phyloP scores from a whole-genome alignment of 1,139 yeast species.

The Yamadazyma mexicana region DNA sequence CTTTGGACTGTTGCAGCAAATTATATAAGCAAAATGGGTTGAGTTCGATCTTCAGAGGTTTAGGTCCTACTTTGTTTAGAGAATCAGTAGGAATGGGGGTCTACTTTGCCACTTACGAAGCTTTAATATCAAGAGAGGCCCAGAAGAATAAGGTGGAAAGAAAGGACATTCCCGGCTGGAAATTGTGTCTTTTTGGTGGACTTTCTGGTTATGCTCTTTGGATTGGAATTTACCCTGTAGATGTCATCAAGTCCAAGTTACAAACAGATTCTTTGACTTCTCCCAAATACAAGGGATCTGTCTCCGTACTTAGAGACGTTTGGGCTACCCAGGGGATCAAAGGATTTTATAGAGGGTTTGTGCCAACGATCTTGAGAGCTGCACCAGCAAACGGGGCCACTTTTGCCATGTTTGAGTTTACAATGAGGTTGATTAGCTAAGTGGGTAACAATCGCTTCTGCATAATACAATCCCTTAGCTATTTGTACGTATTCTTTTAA shows the following conservation, averaged over 20 bases:
- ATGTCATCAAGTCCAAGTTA: slow-evolving; percentile 79
- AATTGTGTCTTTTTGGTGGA: slow-evolving; percentile 79
- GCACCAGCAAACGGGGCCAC: slow-evolving; percentile 98
- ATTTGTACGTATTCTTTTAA: not conserved
- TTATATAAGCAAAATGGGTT: slow-evolving; percentile 52
- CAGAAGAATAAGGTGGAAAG: slow-evolving; percentile 41
- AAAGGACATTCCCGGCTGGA: slow-evolving; percentile 79
- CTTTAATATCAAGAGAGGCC: slow-evolving; percentile 68
- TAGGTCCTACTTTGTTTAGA: slow-evolving; percentile 76
- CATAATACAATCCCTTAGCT: slow-evolving; percentile 3
- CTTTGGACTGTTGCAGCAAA: slow-evolving; percentile 72
- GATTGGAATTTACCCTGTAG: slow-evolving; percentile 80
- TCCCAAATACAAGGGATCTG: slow-evolving; percentile 50
- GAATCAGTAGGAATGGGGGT: slow-evolving; percentile 88
- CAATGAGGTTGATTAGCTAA: slow-evolving; percentile 61
- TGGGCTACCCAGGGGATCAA: slow-evolving; percentile 57
- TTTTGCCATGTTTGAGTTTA: slow-evolving; percentile 84
- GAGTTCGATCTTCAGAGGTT: slow-evolving; percentile 63
- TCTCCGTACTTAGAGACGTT: slow-evolving; percentile 57
- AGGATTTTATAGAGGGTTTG: slow-evolving; percentile 85
- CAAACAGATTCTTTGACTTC: slow-evolving; percentile 72
- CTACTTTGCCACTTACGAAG: slow-evolving; percentile 87
- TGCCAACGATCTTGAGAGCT: slow-evolving; percentile 89
- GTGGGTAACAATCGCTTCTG: slow-evolving; percentile 3
- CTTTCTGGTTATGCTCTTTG: slow-evolving; percentile 85